Evolutionary conservation across 2,329 filamentous ascomycete species (phyloP).

Genomic region (Colletotrichum euphorbiae): DNA sequence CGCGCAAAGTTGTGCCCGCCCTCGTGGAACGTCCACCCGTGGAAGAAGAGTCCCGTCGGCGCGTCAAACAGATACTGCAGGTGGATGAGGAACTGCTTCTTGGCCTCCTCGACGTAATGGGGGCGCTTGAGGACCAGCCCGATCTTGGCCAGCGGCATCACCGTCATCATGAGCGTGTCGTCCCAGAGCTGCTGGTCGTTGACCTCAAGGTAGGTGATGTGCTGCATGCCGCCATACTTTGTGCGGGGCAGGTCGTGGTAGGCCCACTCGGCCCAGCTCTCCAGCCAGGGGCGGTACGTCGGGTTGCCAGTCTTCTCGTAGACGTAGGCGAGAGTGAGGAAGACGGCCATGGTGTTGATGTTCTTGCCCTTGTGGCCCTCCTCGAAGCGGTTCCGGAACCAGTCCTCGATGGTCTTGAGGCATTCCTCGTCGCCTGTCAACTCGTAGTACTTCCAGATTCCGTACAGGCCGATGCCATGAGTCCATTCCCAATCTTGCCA

Average conservation of each 20-base stretch:
- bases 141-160: conserved; percentile 83
- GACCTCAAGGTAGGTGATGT: conserved; percentile 77
- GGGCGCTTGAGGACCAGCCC: conserved; percentile 76
- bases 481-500: conserved; percentile 90
- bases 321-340: conserved; percentile 80
- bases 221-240: conserved; percentile 78
- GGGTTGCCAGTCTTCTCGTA: conserved; percentile 79
- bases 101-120: conserved; percentile 81
- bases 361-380: conserved; percentile 84
- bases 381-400: conserved; percentile 77
- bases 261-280: conserved; percentile 85
- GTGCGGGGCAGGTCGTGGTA: conserved; percentile 81
- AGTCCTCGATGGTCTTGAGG: conserved; percentile 76
- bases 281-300: conserved; percentile 80
- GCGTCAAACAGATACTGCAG: conserved; percentile 83
- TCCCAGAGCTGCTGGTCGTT: conserved; percentile 86
- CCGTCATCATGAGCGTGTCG: conserved; percentile 90
- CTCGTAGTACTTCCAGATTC: conserved; percentile 84
- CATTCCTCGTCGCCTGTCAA: conserved; percentile 72
- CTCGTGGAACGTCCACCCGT: conserved; percentile 83
- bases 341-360: conserved; percentile 86
- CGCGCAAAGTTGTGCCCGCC: conserved; percentile 72
- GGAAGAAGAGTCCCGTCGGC: conserved; percentile 79
- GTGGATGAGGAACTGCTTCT: conserved; percentile 81
- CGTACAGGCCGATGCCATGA: conserved; percentile 83